Evolutionary conservation across 768 basidiomycete genomes (phyloP).

Genomic region (Piloderma croceum): DNA sequence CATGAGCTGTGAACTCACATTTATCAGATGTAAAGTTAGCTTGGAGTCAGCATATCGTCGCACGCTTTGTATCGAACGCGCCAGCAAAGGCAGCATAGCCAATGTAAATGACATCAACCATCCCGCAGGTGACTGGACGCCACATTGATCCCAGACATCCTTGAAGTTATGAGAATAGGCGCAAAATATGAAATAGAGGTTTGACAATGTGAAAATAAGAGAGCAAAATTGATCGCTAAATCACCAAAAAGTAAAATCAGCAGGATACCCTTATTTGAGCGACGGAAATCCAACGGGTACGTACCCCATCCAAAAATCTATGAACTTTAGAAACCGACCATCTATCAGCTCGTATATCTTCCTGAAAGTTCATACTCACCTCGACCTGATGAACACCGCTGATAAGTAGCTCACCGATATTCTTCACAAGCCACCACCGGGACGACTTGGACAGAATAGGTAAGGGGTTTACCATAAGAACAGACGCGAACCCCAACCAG

Average conservation of each 20-base stretch:
- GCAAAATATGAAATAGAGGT: conserved; percentile 71
- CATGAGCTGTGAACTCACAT: conserved; percentile 46
- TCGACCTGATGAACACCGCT: conserved; percentile 74
- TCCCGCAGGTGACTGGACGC: too few species aligned
- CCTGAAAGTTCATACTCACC: conserved; percentile 35
- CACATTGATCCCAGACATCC: too few species aligned
- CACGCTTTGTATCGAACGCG: conserved; percentile 81
- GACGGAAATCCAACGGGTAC: too few species aligned
- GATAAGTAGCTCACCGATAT: conserved; percentile 54
- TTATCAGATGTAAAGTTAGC: conserved; percentile 74
- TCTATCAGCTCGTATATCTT: conserved; percentile 1
- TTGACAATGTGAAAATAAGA: conserved; percentile 66
- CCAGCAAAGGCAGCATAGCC: conserved; percentile 59
- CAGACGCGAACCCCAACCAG: conserved; percentile 63
- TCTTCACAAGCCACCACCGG: conserved; percentile 78
- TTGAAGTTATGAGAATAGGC: conserved; percentile 60
- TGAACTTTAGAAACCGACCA: conserved; percentile 46
- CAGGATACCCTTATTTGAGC: too few species aligned
- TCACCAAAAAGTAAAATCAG: too few species aligned
- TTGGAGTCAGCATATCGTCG: conserved; percentile 82
- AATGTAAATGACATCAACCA: conserved; percentile 65
- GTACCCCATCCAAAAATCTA: conserved; percentile 90
- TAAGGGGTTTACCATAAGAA: conserved; percentile 71
- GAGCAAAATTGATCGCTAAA: conserved; percentile 86
- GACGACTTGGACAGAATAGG: conserved; percentile 57